These are phyloP conservation scores for Hypoxylon lienhwacheense DNA, from an alignment of 495 filamentous ascomycete species.

Conservation along the genomic window DNA sequence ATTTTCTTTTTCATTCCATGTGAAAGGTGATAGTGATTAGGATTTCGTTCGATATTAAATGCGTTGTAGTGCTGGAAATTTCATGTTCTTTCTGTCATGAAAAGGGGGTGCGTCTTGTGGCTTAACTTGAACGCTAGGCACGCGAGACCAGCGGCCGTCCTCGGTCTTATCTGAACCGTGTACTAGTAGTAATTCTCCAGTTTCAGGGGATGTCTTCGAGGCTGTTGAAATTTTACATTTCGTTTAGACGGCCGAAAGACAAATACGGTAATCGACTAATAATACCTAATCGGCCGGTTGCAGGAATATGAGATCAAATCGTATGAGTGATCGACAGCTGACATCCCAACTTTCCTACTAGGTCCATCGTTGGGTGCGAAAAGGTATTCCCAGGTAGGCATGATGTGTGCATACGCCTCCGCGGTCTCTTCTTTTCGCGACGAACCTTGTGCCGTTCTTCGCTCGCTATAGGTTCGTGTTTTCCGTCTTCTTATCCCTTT, in stretches of 20 bases:
- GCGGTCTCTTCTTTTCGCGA: constrained; percentile 8
- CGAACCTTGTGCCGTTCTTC: constrained; percentile 20
- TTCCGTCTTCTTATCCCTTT: no score
- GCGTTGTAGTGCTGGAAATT: constrained; percentile 1
- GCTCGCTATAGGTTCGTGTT: no score
- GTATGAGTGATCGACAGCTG: constrained; percentile 35
- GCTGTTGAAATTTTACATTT: constrained; percentile 1
- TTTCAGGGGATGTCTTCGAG: constrained; percentile 8
- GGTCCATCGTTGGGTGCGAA: constrained; percentile 25
- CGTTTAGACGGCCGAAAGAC: constrained; percentile 15
- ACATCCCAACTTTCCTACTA: constrained; percentile 30
- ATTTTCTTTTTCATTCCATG: constrained; percentile 8
- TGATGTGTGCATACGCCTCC: constrained; percentile 25
- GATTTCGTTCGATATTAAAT: constrained; percentile 4
- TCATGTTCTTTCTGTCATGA: constrained; percentile 8
- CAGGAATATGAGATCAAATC: constrained; percentile 35
- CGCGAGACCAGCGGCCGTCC: constrained; percentile 16
- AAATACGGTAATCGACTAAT: constrained; percentile 25
- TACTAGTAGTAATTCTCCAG: constrained; percentile 2
- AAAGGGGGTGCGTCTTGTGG: constrained; percentile 9
- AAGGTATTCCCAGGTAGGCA: constrained; percentile 28
- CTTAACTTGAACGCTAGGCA: constrained; percentile 15
- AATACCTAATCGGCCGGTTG: constrained; percentile 31
- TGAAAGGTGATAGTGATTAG: neutral
- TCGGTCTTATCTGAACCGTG: constrained; percentile 24